Percentiles rank a stretch among this genome's conserved stretches.
These are phyloP conservation scores for Rheum nobile DNA, from an alignment of 148 eudicot genomes.

Conservation along the genomic window DNA sequence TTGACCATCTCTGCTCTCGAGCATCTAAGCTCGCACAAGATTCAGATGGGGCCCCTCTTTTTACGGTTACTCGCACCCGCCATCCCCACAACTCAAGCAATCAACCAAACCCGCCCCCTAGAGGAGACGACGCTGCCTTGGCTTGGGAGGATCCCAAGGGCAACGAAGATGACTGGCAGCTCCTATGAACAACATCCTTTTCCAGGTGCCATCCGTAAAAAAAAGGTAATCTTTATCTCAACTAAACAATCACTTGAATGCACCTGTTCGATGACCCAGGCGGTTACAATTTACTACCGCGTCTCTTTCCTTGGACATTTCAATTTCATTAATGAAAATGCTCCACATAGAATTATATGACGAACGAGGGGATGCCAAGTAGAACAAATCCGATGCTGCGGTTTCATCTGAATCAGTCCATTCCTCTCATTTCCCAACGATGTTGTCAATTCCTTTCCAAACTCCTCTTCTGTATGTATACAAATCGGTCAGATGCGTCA, in stretches of 20 bases:
- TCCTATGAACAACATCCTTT: not conserved
- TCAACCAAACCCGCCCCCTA: not conserved
- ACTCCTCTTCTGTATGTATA: not conserved
- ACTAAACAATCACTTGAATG: too few species aligned
- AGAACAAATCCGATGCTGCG: not conserved
- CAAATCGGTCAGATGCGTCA: not conserved
- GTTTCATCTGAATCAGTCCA: not conserved
- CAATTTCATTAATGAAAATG: not conserved
- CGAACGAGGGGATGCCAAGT: not conserved
- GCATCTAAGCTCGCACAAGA: constrained; percentile 57
- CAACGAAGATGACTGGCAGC: constrained; percentile 1
- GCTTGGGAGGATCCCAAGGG: not conserved
- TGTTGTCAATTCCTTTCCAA: not conserved
- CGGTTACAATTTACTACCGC: not conserved
- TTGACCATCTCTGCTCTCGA: constrained; percentile 64
- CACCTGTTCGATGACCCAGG: too few species aligned
- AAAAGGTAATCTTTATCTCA: not conserved
- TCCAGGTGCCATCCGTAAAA: not conserved
- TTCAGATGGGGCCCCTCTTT: constrained; percentile 78
- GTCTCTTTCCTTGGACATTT: not conserved
- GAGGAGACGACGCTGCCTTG: not conserved
- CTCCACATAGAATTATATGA: not conserved
- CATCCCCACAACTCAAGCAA: constrained; percentile 7
- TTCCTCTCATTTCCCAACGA: too few species aligned
- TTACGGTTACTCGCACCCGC: constrained; percentile 52